These are phyloP conservation scores for Incumbomyces delicatus DNA, from an alignment of 2,329 filamentous ascomycete species.

Conservation along the genomic window DNA sequence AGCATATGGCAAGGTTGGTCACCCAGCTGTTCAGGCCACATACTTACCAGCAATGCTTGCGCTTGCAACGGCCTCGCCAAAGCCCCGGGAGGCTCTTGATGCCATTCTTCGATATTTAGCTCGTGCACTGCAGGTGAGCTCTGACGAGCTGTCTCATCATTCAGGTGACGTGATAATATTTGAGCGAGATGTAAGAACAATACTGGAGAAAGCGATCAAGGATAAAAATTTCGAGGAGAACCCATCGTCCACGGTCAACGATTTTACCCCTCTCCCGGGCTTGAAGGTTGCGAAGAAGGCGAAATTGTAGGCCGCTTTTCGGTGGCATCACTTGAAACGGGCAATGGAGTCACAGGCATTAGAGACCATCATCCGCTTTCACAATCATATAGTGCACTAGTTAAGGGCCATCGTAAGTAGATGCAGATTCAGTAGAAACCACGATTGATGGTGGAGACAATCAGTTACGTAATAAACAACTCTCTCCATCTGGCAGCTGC, in stretches of 20 bases:
- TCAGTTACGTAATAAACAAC: too few relatives aligned
- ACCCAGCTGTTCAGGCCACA: constrained; percentile 27
- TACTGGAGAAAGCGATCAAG: constrained; percentile 9
- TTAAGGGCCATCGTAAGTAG: too few relatives aligned
- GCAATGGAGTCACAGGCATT: too few relatives aligned
- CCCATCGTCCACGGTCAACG: constrained; percentile 1
- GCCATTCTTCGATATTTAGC: constrained; percentile 16
- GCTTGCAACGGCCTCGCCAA: neutral
- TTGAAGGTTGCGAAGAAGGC: neutral
- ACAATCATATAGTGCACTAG: too few relatives aligned
- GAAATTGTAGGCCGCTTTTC: too few relatives aligned
- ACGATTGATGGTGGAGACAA: too few relatives aligned
- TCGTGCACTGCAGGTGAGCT: constrained; percentile 9
- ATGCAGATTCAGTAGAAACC: too few relatives aligned
- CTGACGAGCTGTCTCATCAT: constrained; percentile 1
- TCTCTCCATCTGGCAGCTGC: too few relatives aligned
- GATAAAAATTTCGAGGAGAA: constrained; percentile 10
- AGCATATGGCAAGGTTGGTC: constrained; percentile 24
- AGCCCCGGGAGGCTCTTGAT: constrained; percentile 8
- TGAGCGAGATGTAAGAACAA: constrained; percentile 15
- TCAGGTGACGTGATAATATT: constrained; percentile 12
- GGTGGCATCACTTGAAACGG: too few relatives aligned
- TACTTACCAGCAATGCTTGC: constrained; percentile 29
- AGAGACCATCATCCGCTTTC: too few relatives aligned
- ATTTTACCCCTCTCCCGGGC: neutral